Conservation (phyloP, 306 rosid genomes). For the Citrullus colocynthis region DNA sequence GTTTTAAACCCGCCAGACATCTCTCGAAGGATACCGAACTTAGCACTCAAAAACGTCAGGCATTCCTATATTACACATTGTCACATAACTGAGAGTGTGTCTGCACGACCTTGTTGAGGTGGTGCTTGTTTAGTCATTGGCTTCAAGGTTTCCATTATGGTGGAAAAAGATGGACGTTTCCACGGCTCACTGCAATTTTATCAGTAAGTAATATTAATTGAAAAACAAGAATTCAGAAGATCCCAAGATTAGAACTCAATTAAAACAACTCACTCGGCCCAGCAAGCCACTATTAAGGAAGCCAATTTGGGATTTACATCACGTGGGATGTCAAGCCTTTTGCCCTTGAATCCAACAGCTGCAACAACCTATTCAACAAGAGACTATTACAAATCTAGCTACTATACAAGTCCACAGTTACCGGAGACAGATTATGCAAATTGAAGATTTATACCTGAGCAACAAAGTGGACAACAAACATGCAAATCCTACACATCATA, state of each 20-base stretch:
- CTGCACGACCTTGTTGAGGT: slow-evolving; percentile 54
- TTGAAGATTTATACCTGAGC: background rate
- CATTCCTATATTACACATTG: slow-evolving; percentile 13
- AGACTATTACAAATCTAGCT: background rate
- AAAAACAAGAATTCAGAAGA: background rate
- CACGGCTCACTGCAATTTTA: slow-evolving; percentile 75
- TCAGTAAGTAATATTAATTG: background rate
- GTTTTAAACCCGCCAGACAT: background rate
- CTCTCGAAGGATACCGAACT: slow-evolving; percentile 23
- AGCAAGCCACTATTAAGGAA: slow-evolving; percentile 76
- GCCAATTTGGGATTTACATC: slow-evolving; percentile 73
- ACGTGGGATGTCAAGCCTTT: slow-evolving; percentile 81
- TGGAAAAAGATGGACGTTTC: slow-evolving; percentile 88
- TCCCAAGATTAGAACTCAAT: background rate
- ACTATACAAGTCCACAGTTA: background rate
- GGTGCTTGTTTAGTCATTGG: slow-evolving; percentile 64
- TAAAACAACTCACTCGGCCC: slow-evolving; percentile 74
- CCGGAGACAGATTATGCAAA: background rate
- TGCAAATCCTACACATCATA: background rate
- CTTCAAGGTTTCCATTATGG: slow-evolving; percentile 79
- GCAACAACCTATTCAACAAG: slow-evolving; percentile 62
- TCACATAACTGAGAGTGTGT: slow-evolving; percentile 43
- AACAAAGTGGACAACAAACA: background rate
- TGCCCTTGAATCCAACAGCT: slow-evolving; percentile 86
- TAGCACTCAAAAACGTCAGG: slow-evolving; percentile 37